A percentile compares a stretch with the other conserved stretches of the same genome.
phyloP scores from a whole-genome alignment of 495 filamentous ascomycete species.

The Tuber indicum region DNA sequence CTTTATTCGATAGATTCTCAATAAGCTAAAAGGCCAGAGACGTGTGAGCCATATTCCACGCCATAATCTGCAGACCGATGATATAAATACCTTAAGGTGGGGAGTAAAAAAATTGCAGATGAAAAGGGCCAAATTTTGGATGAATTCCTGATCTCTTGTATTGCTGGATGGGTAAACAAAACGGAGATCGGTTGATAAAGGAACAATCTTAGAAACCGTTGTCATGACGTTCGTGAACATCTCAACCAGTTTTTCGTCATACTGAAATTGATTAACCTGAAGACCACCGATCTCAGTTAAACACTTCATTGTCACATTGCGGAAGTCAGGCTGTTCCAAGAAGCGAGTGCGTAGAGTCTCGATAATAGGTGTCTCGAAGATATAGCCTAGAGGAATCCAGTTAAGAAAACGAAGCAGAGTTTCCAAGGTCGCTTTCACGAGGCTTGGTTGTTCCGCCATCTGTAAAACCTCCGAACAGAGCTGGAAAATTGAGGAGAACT shows the following conservation, averaged over 20 bases:
- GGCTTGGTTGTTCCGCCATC: constrained; percentile 75
- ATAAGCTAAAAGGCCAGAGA: constrained; percentile 58
- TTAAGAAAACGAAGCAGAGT: constrained; percentile 93
- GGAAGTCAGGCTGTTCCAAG: constrained; percentile 82
- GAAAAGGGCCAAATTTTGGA: constrained; percentile 92
- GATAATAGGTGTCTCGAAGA: constrained; percentile 95
- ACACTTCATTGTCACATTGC: constrained; percentile 93
- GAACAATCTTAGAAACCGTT: constrained; percentile 82
- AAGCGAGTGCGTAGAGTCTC: constrained; percentile 87
- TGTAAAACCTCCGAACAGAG: constrained; percentile 89
- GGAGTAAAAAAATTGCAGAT: constrained; percentile 91
- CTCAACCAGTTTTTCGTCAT: constrained; percentile 85
- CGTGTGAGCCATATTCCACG: constrained; percentile 33
- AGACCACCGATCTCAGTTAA: constrained; percentile 94
- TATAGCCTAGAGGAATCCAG: constrained; percentile 97
- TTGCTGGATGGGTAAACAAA: constrained; percentile 83
- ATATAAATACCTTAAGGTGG: constrained; percentile 64
- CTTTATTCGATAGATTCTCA: constrained; percentile 88
- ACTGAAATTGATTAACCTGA: constrained; percentile 69
- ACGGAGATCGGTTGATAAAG: constrained; percentile 80
- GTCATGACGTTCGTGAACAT: constrained; percentile 97
- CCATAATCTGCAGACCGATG: not conserved
- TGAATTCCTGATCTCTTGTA: constrained; percentile 90
- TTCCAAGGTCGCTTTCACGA: constrained; percentile 90
- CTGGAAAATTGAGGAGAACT: constrained; percentile 96